phyloP scores from a whole-genome alignment of 345 rosid genomes.

The Camelina sativa region DNA sequence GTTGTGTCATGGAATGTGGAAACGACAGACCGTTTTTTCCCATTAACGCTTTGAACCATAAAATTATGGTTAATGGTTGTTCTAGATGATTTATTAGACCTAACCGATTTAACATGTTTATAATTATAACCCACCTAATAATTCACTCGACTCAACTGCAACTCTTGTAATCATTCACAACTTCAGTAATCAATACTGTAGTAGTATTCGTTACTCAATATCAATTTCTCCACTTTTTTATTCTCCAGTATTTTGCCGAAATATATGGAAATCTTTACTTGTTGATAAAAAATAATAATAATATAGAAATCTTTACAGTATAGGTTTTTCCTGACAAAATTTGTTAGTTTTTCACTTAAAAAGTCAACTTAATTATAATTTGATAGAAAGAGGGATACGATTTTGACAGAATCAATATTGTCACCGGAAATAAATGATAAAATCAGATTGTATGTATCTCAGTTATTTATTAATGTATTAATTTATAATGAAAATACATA shows the following conservation, averaged over 20 bases:
- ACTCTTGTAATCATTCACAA: conserved; percentile 20
- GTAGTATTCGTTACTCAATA: conserved; percentile 35
- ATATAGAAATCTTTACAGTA: not conserved
- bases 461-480: no score
- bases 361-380: no score
- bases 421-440: no score
- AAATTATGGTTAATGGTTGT: not conserved
- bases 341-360: no score
- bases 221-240: conserved; percentile 7
- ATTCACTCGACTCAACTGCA: not conserved
- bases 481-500: no score
- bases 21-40: conserved; percentile 17
- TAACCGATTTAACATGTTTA: not conserved
- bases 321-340: no score
- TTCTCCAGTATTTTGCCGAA: not conserved
- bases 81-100: not conserved
- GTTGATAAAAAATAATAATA: no score
- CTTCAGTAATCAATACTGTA: not conserved
- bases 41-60: not conserved
- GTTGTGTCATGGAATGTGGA: not conserved
- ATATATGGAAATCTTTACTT: not conserved
- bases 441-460: no score
- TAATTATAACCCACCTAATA: conserved; percentile 11
- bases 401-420: no score
- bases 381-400: no score